phyloP scores from a whole-genome alignment of 139 green algal species.

The Parachlorella kessleri region DNA sequence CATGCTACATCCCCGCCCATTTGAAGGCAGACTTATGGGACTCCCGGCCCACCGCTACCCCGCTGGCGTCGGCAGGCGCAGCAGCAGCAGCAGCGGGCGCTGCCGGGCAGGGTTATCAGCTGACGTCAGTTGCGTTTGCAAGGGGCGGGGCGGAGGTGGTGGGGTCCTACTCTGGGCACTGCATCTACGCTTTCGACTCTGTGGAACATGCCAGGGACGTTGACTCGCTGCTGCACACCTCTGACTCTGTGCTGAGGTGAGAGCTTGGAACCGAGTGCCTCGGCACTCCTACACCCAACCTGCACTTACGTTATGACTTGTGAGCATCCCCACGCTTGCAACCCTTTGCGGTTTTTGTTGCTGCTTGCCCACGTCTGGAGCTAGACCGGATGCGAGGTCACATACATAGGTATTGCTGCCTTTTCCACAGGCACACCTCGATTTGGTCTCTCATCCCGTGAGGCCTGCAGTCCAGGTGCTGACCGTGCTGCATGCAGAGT shows the following conservation, averaged over 20 bases:
- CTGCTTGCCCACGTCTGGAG: no score
- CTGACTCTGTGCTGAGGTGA: constrained; percentile 21
- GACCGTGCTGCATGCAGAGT: constrained; percentile 3
- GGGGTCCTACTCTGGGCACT: constrained; percentile 20
- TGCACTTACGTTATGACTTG: no score
- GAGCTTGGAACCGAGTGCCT: no score
- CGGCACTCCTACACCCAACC: no score
- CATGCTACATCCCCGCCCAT: constrained; percentile 30
- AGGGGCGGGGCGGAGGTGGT: constrained; percentile 21
- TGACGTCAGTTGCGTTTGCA: constrained; percentile 23
- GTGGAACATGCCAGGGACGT: constrained; percentile 7
- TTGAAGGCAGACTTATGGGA: constrained; percentile 17
- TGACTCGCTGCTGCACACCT: constrained; percentile 22
- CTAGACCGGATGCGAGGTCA: no score
- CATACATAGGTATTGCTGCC: no score
- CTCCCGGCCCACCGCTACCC: background rate
- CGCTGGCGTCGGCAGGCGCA: background rate
- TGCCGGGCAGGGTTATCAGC: background rate
- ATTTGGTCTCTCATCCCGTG: no score
- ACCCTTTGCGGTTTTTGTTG: no score
- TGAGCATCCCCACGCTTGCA: no score
- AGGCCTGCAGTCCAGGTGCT: background rate
- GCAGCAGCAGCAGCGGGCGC: background rate
- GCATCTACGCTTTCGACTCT: constrained; percentile 19
- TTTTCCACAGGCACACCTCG: no score